A percentile compares a stretch with the other conserved stretches of the same genome.
phyloP scores from a whole-genome alignment of 2,329 filamentous ascomycete genomes.

The Phoma herbarum region DNA sequence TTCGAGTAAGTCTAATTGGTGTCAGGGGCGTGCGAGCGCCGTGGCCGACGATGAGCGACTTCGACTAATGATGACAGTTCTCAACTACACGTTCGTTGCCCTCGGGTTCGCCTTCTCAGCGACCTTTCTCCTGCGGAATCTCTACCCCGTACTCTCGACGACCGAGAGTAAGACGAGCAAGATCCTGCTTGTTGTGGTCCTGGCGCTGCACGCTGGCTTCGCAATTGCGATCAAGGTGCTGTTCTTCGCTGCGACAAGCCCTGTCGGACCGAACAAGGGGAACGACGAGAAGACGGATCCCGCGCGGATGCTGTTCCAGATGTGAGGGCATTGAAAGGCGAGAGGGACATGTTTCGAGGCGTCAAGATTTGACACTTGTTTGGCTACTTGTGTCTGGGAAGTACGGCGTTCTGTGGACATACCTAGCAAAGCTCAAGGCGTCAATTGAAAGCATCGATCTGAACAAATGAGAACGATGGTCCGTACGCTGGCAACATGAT shows the following conservation, averaged over 20 bases:
- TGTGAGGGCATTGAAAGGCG: neutral
- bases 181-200: constrained; percentile 82
- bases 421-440: neutral
- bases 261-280: constrained; percentile 41
- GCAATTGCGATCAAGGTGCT: constrained; percentile 94
- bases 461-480: too few species aligned
- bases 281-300: constrained; percentile 34
- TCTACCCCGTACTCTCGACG: constrained; percentile 82
- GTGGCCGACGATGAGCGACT: neutral
- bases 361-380: neutral
- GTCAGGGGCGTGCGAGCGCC: neutral
- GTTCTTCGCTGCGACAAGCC: constrained; percentile 78
- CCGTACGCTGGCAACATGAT: too few species aligned
- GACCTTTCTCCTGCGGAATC: constrained; percentile 52
- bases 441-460: neutral
- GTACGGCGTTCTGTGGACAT: neutral
- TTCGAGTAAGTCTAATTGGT: constrained; percentile 58
- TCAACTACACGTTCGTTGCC: constrained; percentile 94
- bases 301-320: constrained; percentile 30
- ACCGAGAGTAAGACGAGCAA: constrained; percentile 94
- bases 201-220: constrained; percentile 86
- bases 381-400: neutral
- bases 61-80: constrained; percentile 54
- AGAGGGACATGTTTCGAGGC: neutral
- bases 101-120: constrained; percentile 59